Evolutionary conservation across 331 rosid species (phyloP).

Genomic region (Saraca asoca): DNA sequence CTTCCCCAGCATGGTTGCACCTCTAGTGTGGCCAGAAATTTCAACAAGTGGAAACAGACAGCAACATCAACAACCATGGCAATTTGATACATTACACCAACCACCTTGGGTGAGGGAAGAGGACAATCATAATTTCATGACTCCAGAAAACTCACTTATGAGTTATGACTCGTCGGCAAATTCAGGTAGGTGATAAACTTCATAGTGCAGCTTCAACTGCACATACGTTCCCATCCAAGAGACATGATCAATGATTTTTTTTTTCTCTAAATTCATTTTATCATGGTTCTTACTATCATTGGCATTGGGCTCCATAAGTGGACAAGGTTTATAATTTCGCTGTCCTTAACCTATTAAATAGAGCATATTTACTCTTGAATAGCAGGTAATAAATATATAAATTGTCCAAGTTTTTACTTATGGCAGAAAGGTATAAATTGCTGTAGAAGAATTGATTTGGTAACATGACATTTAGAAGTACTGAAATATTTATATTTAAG

Average conservation of each 20-base stretch:
- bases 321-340: too few relatives aligned
- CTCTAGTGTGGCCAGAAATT: constrained; percentile 76
- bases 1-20: constrained; percentile 62
- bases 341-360: constrained; percentile 20
- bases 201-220: constrained; percentile 23
- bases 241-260: neutral
- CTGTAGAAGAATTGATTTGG: constrained; percentile 13
- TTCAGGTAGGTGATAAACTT: constrained; percentile 59
- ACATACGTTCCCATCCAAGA: constrained; percentile 22
- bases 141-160: constrained; percentile 76
- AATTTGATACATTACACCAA: constrained; percentile 63
- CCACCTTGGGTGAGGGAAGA: constrained; percentile 79
- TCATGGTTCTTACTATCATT: constrained; percentile 19
- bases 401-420: constrained; percentile 16
- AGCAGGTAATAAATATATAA: constrained; percentile 20
- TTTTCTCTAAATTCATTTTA: constrained; percentile 4
- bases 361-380: constrained; percentile 13
- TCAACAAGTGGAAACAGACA: constrained; percentile 61
- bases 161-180: constrained; percentile 76
- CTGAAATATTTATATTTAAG: neutral
- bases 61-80: constrained; percentile 81
- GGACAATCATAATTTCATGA: constrained; percentile 61
- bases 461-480: constrained; percentile 2
- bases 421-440: neutral
- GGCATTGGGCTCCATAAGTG: constrained; percentile 18